phyloP scores from a whole-genome alignment of 1,284 basidiomycete genomes.

The Marasmius fiardii region DNA sequence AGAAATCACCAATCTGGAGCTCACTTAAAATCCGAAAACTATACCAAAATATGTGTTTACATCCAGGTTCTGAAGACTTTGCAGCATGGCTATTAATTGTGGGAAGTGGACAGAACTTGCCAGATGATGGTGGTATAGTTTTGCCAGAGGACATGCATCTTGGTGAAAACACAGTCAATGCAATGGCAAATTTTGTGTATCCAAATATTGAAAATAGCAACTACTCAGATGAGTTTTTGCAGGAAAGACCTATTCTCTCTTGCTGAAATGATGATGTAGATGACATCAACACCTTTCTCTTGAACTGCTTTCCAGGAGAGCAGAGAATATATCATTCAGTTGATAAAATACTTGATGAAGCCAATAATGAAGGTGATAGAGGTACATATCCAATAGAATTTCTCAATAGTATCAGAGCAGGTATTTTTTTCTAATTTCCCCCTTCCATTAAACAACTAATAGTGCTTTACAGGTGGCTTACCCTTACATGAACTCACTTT shows the following conservation, averaged over 20 bases:
- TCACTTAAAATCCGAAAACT: constrained; percentile 26
- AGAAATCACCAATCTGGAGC: constrained; percentile 32
- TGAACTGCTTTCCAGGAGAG: constrained; percentile 27
- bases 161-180: too few relatives aligned
- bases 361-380: constrained; percentile 1
- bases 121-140: too few relatives aligned
- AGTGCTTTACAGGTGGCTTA: too few relatives aligned
- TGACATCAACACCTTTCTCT: constrained; percentile 30
- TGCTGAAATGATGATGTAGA: too few relatives aligned
- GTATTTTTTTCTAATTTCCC: too few relatives aligned
- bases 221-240: constrained; percentile 26
- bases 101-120: too few relatives aligned
- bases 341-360: constrained; percentile 15
- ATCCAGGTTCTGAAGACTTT: constrained; percentile 19
- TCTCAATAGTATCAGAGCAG: constrained; percentile 16
- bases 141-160: too few relatives aligned
- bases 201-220: too few relatives aligned
- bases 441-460: too few relatives aligned
- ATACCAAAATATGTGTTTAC: constrained; percentile 35
- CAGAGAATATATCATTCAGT: constrained; percentile 18
- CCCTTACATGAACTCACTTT: too few relatives aligned
- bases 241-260: constrained; percentile 35
- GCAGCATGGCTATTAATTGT: too few relatives aligned
- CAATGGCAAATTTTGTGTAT: too few relatives aligned
- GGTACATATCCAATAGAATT: constrained; percentile 13